These are phyloP conservation scores for Phialophora expanda DNA, from an alignment of 2,329 filamentous ascomycete genomes.

Conservation along the genomic window DNA sequence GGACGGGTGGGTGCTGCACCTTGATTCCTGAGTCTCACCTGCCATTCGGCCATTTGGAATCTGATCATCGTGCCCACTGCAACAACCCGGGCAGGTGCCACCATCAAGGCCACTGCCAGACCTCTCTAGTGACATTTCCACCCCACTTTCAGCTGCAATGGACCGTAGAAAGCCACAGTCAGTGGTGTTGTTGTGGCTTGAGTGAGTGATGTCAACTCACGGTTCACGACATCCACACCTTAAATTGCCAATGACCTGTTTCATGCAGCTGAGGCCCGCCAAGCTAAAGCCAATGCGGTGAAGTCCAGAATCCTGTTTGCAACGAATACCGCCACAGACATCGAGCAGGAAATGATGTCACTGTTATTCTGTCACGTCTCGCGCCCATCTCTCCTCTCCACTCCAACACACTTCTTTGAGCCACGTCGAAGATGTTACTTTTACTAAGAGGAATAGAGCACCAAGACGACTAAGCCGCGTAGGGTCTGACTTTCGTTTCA, in stretches of 20 bases:
- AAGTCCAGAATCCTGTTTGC: neutral
- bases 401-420: too few relatives aligned
- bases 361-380: too few relatives aligned
- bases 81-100: neutral
- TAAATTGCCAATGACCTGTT: neutral
- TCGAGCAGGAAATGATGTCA: neutral
- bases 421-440: too few relatives aligned
- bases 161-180: neutral
- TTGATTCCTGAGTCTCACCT: constrained; percentile 7
- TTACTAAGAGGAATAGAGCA: neutral
- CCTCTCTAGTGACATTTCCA: neutral
- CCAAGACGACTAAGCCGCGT: neutral
- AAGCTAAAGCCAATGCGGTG: neutral
- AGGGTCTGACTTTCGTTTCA: constrained; percentile 6
- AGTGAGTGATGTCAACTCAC: neutral
- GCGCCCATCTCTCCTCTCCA: too few relatives aligned
- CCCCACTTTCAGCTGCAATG: neutral
- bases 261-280: neutral
- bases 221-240: too few relatives aligned
- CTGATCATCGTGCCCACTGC: neutral
- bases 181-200: neutral
- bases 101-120: neutral
- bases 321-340: neutral
- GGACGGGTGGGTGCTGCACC: neutral
- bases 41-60: constrained; percentile 11